A percentile compares a stretch with the other conserved stretches of the same genome.
phyloP scores from a whole-genome alignment of 768 basidiomycete species.

The Gloeophyllum trabeum region DNA sequence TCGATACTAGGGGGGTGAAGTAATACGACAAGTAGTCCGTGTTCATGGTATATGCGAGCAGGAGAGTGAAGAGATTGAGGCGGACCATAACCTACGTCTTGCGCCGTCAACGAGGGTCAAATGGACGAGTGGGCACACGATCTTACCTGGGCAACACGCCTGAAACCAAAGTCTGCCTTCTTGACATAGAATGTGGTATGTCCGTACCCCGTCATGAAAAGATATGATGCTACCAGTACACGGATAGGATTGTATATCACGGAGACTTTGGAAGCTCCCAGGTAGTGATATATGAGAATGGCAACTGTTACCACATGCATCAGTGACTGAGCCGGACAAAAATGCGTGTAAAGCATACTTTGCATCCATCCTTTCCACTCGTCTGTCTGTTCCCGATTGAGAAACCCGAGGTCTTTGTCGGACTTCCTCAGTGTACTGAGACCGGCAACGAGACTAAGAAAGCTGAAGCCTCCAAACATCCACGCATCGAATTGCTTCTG shows the following conservation, averaged over 20 bases:
- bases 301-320: slow-evolving; percentile 36
- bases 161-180: slow-evolving; percentile 79
- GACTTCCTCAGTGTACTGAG: slow-evolving; percentile 52
- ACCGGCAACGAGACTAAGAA: slow-evolving; percentile 45
- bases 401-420: slow-evolving; percentile 79
- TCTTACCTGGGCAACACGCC: slow-evolving; percentile 60
- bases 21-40: slow-evolving; percentile 89
- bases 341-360: slow-evolving; percentile 26
- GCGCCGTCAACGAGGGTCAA: slow-evolving; percentile 5
- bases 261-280: slow-evolving; percentile 80
- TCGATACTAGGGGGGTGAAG: slow-evolving; percentile 81
- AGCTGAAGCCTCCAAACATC: slow-evolving; percentile 51
- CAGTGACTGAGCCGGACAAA: neutral
- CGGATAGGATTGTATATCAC: slow-evolving; percentile 93
- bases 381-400: slow-evolving; percentile 89
- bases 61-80: slow-evolving; percentile 72
- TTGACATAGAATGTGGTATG: slow-evolving; percentile 83
- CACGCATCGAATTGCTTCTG: slow-evolving; percentile 72
- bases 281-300: slow-evolving; percentile 89
- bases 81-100: slow-evolving; percentile 56
- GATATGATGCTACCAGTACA: slow-evolving; percentile 77
- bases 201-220: slow-evolving; percentile 92
- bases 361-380: slow-evolving; percentile 99
- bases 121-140: slow-evolving; percentile 1
- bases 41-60: slow-evolving; percentile 84